Base-by-base conservation (phyloP, 2,329 filamentous ascomycete genomes). In the Massarina eburnea region DNA sequence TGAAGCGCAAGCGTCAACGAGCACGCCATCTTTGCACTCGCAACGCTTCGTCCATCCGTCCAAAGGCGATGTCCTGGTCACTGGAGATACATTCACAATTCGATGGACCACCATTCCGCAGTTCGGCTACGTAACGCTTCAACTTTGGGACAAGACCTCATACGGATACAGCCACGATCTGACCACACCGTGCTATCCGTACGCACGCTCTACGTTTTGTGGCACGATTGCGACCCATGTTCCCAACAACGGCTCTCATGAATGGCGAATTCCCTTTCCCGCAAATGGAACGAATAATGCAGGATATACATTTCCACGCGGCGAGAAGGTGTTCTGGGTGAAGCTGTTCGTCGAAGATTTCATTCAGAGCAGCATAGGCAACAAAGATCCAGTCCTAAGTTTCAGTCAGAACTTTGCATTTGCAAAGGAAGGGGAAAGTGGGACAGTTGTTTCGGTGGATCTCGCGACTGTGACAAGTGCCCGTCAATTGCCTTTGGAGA, bases 341-440 rank as follows among this genome's bases (percentile, higher is more conserved):
- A 57, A 55, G 43, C 53, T 55, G 40, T 57, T 51, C 37, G 52
- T 57, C 7, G 50, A 55, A 9, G 54, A 55, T 27, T 57, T 46
- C 19, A 7, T 51, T 33, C 30, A 53, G 8, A 26, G 18, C 12
- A 41, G 41, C 4, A 47, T 48, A 19, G 45, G 46, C 10, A 57
- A 57, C 14, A 36, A 18, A 9, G 43, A 41, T 10, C 52, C 52
- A n/a, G 52, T 57, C 2, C n/a, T 57, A 29, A 57, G 49, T 32
- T 57, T 48, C 20, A 52, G 49, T 19, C 41, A 46, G 33, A 49
- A 48, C 15, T 57, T 57, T 46, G 48, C 41, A 5, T 57, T 57
- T 49, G 47, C 47, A 38, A 47, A 41, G 26, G 41, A 39, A 14
- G 54, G 51, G 2, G 21, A 49, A 36, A 29, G 21, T 22, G 46